Percentiles rank a stretch among this genome's conserved stretches.
Evolutionary conservation across 176 grass and related monocot genomes (phyloP).

Genomic region (Oryza punctata): DNA sequence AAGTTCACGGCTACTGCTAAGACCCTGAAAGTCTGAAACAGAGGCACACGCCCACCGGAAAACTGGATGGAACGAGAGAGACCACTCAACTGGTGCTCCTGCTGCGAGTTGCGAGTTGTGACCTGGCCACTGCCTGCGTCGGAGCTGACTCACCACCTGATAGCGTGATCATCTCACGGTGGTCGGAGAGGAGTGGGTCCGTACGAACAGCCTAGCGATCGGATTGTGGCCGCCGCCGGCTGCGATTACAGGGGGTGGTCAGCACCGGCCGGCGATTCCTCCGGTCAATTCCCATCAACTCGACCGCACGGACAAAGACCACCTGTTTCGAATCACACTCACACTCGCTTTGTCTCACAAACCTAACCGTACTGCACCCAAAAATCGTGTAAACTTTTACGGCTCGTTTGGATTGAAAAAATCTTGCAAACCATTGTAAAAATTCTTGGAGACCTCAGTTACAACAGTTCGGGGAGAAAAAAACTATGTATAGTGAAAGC

Average conservation of each 20-base stretch:
- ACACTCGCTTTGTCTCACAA: no score
- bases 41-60: neutral
- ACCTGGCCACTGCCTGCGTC: neutral
- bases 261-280: neutral
- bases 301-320: neutral
- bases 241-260: neutral
- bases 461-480: no score
- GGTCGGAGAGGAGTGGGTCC: neutral
- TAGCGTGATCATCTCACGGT: neutral
- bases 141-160: slow-evolving; percentile 24
- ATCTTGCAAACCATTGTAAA: no score
- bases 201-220: neutral
- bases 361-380: no score
- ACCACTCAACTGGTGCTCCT: no score
- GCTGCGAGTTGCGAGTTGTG: no score
- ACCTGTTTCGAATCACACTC: neutral
- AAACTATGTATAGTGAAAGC: no score
- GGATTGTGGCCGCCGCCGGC: neutral
- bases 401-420: no score
- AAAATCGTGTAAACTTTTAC: no score
- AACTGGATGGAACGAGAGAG: neutral
- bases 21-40: neutral
- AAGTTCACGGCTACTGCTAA: no score
- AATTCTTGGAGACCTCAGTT: no score
- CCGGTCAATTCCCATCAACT: slow-evolving; percentile 1